Percentiles rank a stretch among this genome's conserved stretches.
Evolutionary conservation across 1,284 basidiomycete species (phyloP).

Genomic region (Macrocybe sp.): DNA sequence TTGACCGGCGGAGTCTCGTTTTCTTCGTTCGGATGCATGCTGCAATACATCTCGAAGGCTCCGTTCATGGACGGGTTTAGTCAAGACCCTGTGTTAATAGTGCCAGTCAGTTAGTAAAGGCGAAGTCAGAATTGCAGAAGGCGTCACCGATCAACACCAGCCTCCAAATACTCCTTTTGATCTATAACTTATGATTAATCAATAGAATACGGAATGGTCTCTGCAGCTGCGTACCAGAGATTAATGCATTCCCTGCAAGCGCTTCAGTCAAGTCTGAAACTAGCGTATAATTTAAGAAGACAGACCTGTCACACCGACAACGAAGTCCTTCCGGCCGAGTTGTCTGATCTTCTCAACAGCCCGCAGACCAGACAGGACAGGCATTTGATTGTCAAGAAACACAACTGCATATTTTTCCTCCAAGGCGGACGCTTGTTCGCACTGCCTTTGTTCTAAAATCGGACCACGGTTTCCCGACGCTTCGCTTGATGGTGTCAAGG

Average conservation of each 20-base stretch:
- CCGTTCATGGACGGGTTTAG: slow-evolving; percentile 64
- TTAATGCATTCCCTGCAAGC: slow-evolving; percentile 37
- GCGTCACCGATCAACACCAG: slow-evolving; percentile 72
- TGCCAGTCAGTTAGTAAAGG: slow-evolving; percentile 9
- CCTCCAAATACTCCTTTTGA: slow-evolving; percentile 66
- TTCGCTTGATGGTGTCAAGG: slow-evolving; percentile 30
- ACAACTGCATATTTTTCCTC: slow-evolving; percentile 59
- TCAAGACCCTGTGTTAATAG: slow-evolving; percentile 44
- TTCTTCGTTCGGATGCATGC: slow-evolving; percentile 48
- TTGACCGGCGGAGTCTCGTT: slow-evolving; percentile 12
- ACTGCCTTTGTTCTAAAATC: slow-evolving; percentile 26
- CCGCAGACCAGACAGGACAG: slow-evolving; percentile 74
- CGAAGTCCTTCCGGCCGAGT: slow-evolving; percentile 65
- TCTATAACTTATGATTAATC: slow-evolving; percentile 24
- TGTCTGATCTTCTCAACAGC: slow-evolving; percentile 63
- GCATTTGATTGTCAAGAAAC: slow-evolving; percentile 89
- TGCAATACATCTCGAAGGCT: slow-evolving; percentile 49
- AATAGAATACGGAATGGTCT: slow-evolving; percentile 16
- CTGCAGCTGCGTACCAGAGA: slow-evolving; percentile 29
- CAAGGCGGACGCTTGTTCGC: slow-evolving; percentile 10
- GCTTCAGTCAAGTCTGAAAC: slow-evolving; percentile 14
- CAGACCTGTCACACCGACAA: slow-evolving; percentile 73
- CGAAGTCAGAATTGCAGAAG: not conserved
- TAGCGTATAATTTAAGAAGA: slow-evolving; percentile 4
- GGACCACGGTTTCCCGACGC: slow-evolving; percentile 24